phyloP scores from a whole-genome alignment of 805 yeast species.

The Blastobotrys chiropterorum region DNA sequence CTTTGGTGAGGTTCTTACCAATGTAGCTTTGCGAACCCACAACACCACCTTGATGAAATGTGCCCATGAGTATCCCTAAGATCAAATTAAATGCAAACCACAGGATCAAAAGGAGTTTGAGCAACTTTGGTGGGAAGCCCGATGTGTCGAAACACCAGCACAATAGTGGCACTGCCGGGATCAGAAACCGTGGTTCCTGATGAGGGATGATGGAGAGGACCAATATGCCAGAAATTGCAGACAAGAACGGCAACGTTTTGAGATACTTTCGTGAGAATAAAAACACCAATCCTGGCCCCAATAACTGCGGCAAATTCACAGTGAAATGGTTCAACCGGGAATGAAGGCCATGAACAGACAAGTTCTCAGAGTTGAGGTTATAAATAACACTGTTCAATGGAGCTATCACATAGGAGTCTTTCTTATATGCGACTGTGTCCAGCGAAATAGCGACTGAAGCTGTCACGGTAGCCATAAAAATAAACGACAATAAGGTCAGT shows the following conservation, averaged over 20 bases:
- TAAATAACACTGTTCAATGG: constrained; percentile 75
- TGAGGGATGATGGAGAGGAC: constrained; percentile 74
- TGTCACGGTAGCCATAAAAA: constrained; percentile 33
- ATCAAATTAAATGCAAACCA: constrained; percentile 64
- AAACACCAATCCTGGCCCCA: constrained; percentile 68
- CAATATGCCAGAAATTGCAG: constrained; percentile 56
- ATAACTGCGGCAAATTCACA: constrained; percentile 67
- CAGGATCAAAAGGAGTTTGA: constrained; percentile 19
- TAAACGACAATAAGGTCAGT: constrained; percentile 29
- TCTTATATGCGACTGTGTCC: constrained; percentile 47
- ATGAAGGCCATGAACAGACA: constrained; percentile 79
- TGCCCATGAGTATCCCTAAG: constrained; percentile 65
- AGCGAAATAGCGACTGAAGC: constrained; percentile 36
- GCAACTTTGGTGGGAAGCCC: constrained; percentile 17
- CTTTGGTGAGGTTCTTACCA: constrained; percentile 20
- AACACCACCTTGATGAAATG: constrained; percentile 86
- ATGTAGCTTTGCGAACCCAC: constrained; percentile 49
- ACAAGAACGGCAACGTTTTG: constrained; percentile 49
- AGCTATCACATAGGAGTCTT: constrained; percentile 44
- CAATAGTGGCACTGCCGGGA: constrained; percentile 70
- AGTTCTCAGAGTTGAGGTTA: constrained; percentile 53
- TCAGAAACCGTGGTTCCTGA: constrained; percentile 85
- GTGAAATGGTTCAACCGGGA: constrained; percentile 67
- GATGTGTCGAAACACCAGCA: constrained; percentile 45
- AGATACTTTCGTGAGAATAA: constrained; percentile 37